Evolutionary conservation across 371 early-diverging fungal species (phyloP).

Genomic region (Syncephalastrum contaminatum): DNA sequence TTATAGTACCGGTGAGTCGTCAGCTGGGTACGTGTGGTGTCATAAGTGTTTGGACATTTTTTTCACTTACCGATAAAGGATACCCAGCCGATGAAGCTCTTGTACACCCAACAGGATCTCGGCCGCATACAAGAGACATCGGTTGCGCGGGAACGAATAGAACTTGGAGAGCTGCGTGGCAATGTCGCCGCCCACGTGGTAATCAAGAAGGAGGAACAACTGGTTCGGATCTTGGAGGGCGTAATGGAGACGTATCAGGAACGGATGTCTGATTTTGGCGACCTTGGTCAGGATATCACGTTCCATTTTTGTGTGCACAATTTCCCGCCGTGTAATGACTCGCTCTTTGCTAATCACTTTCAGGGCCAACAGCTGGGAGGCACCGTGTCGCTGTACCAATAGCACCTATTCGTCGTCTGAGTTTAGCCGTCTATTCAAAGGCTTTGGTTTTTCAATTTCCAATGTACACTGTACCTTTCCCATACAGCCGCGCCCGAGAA

Average conservation of each 20-base stretch:
- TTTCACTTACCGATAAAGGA: constrained; percentile 71
- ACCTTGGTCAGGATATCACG: constrained; percentile 49
- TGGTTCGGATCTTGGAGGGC: constrained; percentile 91
- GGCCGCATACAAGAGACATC: constrained; percentile 73
- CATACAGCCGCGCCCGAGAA: constrained; percentile 51
- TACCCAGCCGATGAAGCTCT: constrained; percentile 83
- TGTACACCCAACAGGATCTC: constrained; percentile 87
- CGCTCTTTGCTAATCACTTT: constrained; percentile 95
- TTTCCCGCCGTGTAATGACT: constrained; percentile 82
- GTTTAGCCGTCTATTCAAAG: neutral
- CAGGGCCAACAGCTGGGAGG: constrained; percentile 79
- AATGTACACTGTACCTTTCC: constrained; percentile 42
- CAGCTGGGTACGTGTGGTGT: neutral
- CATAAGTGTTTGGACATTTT: neutral
- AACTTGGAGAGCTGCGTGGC: constrained; percentile 77
- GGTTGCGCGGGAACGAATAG: constrained; percentile 32
- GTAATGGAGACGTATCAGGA: constrained; percentile 89
- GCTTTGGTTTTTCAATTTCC: neutral
- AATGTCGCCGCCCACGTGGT: constrained; percentile 92
- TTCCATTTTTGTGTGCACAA: constrained; percentile 61
- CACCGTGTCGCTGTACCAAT: constrained; percentile 75
- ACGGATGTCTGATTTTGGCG: constrained; percentile 73
- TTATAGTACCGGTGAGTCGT: neutral
- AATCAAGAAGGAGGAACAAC: constrained; percentile 95
- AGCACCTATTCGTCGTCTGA: constrained; percentile 56